phyloP scores from a whole-genome alignment of 2,329 filamentous ascomycete species.

The Fusarium cicatricum region DNA sequence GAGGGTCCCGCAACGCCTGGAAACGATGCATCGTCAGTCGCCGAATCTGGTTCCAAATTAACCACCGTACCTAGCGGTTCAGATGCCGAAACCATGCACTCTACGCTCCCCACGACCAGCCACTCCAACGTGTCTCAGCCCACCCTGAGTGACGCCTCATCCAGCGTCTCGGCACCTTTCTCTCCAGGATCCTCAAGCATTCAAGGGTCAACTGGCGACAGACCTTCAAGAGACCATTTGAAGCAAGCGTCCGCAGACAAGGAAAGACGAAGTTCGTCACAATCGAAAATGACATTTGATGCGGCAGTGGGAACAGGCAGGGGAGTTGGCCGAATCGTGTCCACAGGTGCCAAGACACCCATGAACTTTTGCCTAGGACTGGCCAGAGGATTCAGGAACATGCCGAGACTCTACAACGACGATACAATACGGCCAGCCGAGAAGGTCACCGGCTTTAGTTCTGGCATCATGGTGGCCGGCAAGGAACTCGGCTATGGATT shows the following conservation, averaged over 20 bases:
- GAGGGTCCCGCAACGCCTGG: slow-evolving; percentile 10
- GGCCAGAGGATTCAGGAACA: slow-evolving; percentile 88
- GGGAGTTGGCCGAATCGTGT: slow-evolving; percentile 75
- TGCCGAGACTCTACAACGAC: slow-evolving; percentile 85
- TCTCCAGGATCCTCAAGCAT: slow-evolving; percentile 20
- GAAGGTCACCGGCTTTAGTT: slow-evolving; percentile 79
- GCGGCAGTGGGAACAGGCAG: slow-evolving; percentile 71
- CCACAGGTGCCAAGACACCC: slow-evolving; percentile 79
- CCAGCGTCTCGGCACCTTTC: slow-evolving; percentile 23
- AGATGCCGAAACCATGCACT: slow-evolving; percentile 7
- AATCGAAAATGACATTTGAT: slow-evolving; percentile 54
- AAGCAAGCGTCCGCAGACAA: slow-evolving; percentile 24
- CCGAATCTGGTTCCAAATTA: slow-evolving; percentile 15
- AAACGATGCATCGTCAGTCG: slow-evolving; percentile 7
- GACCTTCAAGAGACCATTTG: slow-evolving; percentile 26
- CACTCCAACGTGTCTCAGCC: slow-evolving; percentile 36
- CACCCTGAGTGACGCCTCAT: slow-evolving; percentile 34
- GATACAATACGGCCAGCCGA: slow-evolving; percentile 80
- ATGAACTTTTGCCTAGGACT: slow-evolving; percentile 86
- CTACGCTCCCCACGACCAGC: slow-evolving; percentile 7
- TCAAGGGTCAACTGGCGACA: slow-evolving; percentile 19
- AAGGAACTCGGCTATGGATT: slow-evolving; percentile 81
- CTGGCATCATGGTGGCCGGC: slow-evolving; percentile 78
- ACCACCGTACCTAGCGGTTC: slow-evolving; percentile 13
- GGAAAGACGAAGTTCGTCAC: slow-evolving; percentile 27